Evolutionary conservation across 352 stramenopile species (phyloP).

Genomic region (Phytopythium oedochilum): DNA sequence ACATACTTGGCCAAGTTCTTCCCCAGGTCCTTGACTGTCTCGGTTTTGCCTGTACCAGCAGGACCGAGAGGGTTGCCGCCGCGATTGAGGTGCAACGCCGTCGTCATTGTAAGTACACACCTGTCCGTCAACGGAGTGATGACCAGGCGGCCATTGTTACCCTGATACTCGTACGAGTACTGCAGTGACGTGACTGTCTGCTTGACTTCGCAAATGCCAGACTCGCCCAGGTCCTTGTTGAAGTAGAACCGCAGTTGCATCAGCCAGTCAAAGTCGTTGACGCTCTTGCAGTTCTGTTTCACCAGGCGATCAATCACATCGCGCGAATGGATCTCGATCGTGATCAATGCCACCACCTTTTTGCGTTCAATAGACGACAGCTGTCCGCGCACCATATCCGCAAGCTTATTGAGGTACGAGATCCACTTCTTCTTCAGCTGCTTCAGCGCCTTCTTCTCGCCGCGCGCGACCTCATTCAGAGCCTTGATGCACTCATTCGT

Average conservation of each 20-base stretch:
- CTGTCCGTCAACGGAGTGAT: slow-evolving; percentile 92
- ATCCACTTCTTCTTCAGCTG: slow-evolving; percentile 94
- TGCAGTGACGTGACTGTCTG: slow-evolving; percentile 83
- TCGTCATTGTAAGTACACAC: slow-evolving; percentile 93
- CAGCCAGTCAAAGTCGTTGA: slow-evolving; percentile 91
- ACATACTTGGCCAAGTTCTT: slow-evolving; percentile 94
- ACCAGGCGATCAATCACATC: slow-evolving; percentile 94
- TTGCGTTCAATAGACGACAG: slow-evolving; percentile 89
- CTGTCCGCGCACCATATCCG: slow-evolving; percentile 90
- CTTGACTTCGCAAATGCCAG: slow-evolving; percentile 82
- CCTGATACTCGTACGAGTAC: slow-evolving; percentile 86
- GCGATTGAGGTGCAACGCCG: slow-evolving; percentile 88
- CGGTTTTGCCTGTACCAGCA: slow-evolving; percentile 92
- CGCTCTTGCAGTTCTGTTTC: slow-evolving; percentile 90
- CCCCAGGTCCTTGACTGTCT: slow-evolving; percentile 93
- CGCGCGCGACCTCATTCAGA: slow-evolving; percentile 85
- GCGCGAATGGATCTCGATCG: slow-evolving; percentile 95
- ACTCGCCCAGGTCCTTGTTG: slow-evolving; percentile 79
- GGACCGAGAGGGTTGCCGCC: slow-evolving; percentile 90
- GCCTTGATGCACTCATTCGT: slow-evolving; percentile 93
- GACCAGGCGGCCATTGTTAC: slow-evolving; percentile 87
- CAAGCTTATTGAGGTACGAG: slow-evolving; percentile 92
- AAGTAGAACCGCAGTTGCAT: slow-evolving; percentile 88
- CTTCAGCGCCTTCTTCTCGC: slow-evolving; percentile 90
- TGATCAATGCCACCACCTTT: slow-evolving; percentile 97